These are phyloP conservation scores for Eragrostis curvula DNA, from an alignment of 176 grass and related monocot species.

Conservation along the genomic window DNA sequence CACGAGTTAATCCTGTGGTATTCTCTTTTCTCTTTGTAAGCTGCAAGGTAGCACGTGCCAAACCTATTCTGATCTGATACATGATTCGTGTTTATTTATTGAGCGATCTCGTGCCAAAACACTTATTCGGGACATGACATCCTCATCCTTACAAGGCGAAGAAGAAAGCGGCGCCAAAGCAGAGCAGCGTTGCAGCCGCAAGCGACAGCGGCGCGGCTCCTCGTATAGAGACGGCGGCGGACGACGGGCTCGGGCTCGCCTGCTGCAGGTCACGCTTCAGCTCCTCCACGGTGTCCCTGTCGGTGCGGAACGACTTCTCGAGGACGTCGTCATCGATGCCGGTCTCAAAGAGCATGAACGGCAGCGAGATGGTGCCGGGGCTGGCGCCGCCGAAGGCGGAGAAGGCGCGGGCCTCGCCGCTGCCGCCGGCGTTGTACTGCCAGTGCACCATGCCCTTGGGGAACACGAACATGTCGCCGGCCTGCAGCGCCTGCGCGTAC, in stretches of 20 bases:
- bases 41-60: no score
- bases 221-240: neutral
- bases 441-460: conserved; percentile 59
- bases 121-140: no score
- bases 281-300: conserved; percentile 9
- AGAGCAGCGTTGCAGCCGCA: neutral
- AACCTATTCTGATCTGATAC: no score
- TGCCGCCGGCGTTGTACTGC: conserved; percentile 36
- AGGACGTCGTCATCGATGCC: conserved; percentile 43
- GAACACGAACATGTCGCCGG: conserved; percentile 57
- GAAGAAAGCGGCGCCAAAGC: neutral
- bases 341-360: conserved; percentile 9
- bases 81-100: no score
- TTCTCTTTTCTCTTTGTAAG: no score
- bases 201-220: neutral
- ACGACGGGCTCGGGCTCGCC: neutral
- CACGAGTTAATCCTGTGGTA: no score
- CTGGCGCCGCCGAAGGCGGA: conserved; percentile 52
- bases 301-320: conserved; percentile 36
- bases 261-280: neutral
- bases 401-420: conserved; percentile 11
- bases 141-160: neutral
- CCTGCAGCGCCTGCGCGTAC: conserved; percentile 28
- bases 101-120: no score
- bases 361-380: conserved; percentile 44